Evolutionary conservation across 352 stramenopile genomes (phyloP), one percentile per base, ranked within the genome.

Genomic region (Phytophthora ramorum): DNA sequence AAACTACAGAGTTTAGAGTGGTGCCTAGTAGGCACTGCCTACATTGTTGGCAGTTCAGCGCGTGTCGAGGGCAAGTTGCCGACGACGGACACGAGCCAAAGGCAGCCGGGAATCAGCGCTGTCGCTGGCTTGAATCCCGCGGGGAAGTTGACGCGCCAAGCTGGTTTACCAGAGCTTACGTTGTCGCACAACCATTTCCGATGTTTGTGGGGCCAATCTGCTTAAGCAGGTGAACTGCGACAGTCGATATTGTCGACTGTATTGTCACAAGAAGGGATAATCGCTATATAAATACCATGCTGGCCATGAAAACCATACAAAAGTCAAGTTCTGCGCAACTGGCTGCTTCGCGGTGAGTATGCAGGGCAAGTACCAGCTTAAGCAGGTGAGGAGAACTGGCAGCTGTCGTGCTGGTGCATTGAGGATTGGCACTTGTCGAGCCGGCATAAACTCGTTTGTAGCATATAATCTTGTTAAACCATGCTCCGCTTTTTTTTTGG

Each of bases 101-200:
- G 28, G 26, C 26, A 32, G 52, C 24, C 20, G 14, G 19, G 28
- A 44, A 53, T 55, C 41, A 49, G 34, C 26, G 13, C 34, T 68
- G 44, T 68, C 52, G 52, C 52, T 63, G 50, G 44, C 32, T 4
- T 50, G 38, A 60, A 66, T 59, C 28, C 43, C 17, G 16, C 37
- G 6, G 14, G 2, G 7, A 59, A 55, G 58, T 54, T 67, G 59
- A 62, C 34, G 59, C 30, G 50, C 12, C 35, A 16, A 19, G 20
- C 17, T 24, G 12, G 35, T 44, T 32, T 30, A 55, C 17, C 17
- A 40, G 26, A 37, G 14, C 7, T 38, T 19, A 28, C 30, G 37
- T 19, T 43, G 37, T 43, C 37, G 14, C 37, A 38, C 32, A 13
- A 6, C 12, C 14, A 43, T 43, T 43, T 43, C 37, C 14, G 37